phyloP scores from a whole-genome alignment of 78 protist genomes.

The Dictyostelium citrinum region DNA sequence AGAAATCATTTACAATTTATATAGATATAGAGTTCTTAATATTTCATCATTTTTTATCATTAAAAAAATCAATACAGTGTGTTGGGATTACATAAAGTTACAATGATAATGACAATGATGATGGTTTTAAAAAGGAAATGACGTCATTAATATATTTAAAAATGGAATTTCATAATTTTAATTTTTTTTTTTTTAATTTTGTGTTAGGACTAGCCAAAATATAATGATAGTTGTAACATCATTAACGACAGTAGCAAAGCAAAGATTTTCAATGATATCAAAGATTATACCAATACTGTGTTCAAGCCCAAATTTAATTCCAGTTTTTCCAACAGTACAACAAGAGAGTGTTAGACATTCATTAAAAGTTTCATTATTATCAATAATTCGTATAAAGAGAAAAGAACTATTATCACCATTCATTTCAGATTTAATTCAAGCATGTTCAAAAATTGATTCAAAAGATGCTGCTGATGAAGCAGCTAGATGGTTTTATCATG shows the following conservation, averaged over 20 bases:
- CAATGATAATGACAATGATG: background rate
- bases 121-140: background rate
- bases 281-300: background rate
- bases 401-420: conserved; percentile 14
- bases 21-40: too few relatives aligned
- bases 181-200: background rate
- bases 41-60: too few relatives aligned
- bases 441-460: conserved; percentile 1
- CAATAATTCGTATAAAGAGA: conserved; percentile 41
- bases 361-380: conserved; percentile 18
- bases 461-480: conserved; percentile 41
- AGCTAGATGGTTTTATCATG: conserved; percentile 51
- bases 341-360: conserved; percentile 56
- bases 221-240: conserved; percentile 44
- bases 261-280: conserved; percentile 17
- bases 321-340: conserved; percentile 17
- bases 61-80: too few relatives aligned
- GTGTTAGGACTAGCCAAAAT: conserved; percentile 63
- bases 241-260: conserved; percentile 9
- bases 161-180: background rate
- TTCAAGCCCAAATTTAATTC: background rate
- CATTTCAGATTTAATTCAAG: background rate
- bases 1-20: background rate
- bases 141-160: too few relatives aligned
- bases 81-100: background rate